phyloP scores from a whole-genome alignment of 352 stramenopile genomes.

The Phytophthora hibernalis region DNA sequence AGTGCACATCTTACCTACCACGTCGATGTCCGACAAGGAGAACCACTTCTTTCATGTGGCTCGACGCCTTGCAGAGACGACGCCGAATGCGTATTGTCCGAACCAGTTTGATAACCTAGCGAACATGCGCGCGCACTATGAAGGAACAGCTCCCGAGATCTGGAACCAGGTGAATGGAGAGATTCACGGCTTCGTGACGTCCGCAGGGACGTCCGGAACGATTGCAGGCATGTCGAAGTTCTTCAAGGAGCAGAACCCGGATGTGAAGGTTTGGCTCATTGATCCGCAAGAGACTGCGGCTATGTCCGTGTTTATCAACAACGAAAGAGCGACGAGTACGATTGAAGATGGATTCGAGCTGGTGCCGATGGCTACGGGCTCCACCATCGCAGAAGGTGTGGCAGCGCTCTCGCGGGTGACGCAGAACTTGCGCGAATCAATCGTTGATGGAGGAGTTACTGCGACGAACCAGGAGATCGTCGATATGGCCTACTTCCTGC shows the following conservation, averaged over 20 bases:
- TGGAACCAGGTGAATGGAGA: constrained; percentile 87
- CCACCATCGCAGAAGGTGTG: constrained; percentile 95
- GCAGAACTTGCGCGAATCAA: constrained; percentile 89
- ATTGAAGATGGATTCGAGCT: constrained; percentile 92
- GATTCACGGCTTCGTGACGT: constrained; percentile 93
- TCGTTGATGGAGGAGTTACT: constrained; percentile 93
- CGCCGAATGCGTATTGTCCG: constrained; percentile 50
- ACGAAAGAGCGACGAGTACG: constrained; percentile 53
- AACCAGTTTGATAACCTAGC: constrained; percentile 87
- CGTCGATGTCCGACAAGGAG: constrained; percentile 67
- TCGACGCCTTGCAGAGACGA: constrained; percentile 50
- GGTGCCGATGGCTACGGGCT: constrained; percentile 79
- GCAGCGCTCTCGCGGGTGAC: constrained; percentile 91
- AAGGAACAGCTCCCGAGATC: constrained; percentile 89
- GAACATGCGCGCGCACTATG: constrained; percentile 79
- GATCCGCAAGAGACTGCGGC: constrained; percentile 86
- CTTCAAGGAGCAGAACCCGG: constrained; percentile 88
- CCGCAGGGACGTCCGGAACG: constrained; percentile 92
- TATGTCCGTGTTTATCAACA: constrained; percentile 88
- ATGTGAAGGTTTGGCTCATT: constrained; percentile 71
- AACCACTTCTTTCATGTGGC: constrained; percentile 84
- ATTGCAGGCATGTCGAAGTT: constrained; percentile 93
- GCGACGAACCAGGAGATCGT: constrained; percentile 94
- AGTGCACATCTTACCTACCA: constrained; percentile 68
- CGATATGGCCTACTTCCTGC: constrained; percentile 92